phyloP scores from a whole-genome alignment of 352 stramenopile genomes.

The Phytophthora constricta region DNA sequence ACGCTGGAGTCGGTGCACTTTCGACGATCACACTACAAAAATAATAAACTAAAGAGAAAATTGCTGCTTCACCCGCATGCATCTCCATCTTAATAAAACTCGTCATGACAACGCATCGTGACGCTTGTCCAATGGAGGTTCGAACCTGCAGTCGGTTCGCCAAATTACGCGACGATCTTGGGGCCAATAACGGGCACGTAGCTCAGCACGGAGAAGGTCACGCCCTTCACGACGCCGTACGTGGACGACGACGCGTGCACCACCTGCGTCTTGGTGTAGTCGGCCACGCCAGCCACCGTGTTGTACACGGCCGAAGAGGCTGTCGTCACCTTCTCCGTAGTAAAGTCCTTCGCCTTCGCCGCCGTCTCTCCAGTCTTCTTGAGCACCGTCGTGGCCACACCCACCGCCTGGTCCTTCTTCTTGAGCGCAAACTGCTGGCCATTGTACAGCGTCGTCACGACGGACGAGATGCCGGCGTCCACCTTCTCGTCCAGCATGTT shows the following conservation, averaged over 20 bases:
- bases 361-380: constrained; percentile 41
- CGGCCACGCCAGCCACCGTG: constrained; percentile 51
- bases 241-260: constrained; percentile 65
- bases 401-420: constrained; percentile 64
- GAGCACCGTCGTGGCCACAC: constrained; percentile 31
- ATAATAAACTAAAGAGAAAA: constrained; percentile 2
- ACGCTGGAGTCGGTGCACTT: neutral
- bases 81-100: neutral
- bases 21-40: neutral
- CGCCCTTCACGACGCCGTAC: constrained; percentile 49
- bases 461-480: constrained; percentile 53
- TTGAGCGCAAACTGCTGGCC: constrained; percentile 65
- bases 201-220: constrained; percentile 60
- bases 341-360: constrained; percentile 61
- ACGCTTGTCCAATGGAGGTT: neutral
- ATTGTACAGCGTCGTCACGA: constrained; percentile 56
- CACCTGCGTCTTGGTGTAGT: constrained; percentile 66
- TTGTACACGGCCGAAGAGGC: constrained; percentile 41
- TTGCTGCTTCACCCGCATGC: neutral
- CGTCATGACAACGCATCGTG: no score
- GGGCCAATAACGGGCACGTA: constrained; percentile 60
- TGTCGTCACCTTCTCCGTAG: constrained; percentile 37
- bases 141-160: constrained; percentile 24
- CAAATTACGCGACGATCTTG: constrained; percentile 58
- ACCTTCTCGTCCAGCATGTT: constrained; percentile 64